Conservation (phyloP, 352 stramenopile species). For the Globisporangium nagaii region DNA sequence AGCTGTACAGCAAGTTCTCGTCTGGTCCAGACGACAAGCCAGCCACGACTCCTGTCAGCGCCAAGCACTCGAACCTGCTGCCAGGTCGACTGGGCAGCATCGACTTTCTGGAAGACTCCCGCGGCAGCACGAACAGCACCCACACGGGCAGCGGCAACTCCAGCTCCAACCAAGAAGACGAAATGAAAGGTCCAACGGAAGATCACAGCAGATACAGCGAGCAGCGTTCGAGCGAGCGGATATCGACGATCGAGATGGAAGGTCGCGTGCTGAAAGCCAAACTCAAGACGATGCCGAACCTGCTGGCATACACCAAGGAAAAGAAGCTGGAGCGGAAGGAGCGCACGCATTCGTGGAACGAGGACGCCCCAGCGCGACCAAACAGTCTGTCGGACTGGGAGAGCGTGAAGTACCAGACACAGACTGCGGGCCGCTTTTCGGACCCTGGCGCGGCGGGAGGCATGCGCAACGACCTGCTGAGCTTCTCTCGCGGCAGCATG, state of each 20-base stretch:
- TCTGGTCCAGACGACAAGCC: conserved; percentile 21
- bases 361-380: conserved; percentile 16
- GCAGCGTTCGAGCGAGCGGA: conserved; percentile 1
- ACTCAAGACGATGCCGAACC: conserved; percentile 40
- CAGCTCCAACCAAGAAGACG: conserved; percentile 8
- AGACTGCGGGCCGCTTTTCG: conserved; percentile 46
- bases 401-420: conserved; percentile 38
- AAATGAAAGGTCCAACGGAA: conserved; percentile 13
- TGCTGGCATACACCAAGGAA: conserved; percentile 44
- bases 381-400: conserved; percentile 52
- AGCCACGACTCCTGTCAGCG: conserved; percentile 16
- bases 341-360: conserved; percentile 56
- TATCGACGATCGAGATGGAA: conserved; percentile 15
- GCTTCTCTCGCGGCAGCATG: conserved; percentile 51
- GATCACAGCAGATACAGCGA: conserved; percentile 1
- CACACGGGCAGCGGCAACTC: conserved; percentile 11
- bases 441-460: conserved; percentile 39
- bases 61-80: conserved; percentile 19
- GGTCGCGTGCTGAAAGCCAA: conserved; percentile 31
- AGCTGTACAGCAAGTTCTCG: conserved; percentile 33
- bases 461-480: conserved; percentile 62
- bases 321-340: conserved; percentile 22
- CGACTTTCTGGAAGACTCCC: conserved; percentile 27
- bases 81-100: conserved; percentile 32
- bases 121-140: conserved; percentile 11